Evolutionary conservation across 2,329 filamentous ascomycete genomes (phyloP).

Genomic region (Pyrenochaeta sp.): DNA sequence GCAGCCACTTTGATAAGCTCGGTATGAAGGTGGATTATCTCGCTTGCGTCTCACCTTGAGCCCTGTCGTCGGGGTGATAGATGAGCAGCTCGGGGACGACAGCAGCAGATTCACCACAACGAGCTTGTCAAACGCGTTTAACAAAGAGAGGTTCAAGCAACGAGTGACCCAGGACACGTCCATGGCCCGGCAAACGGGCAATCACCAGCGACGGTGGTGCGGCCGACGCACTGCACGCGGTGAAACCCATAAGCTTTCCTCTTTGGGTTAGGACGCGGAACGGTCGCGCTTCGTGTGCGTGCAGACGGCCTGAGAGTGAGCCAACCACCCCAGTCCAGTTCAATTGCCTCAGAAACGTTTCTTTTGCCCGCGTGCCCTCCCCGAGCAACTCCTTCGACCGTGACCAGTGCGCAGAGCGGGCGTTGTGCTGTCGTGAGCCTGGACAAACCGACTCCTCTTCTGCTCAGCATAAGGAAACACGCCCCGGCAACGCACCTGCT

Average conservation of each 20-base stretch:
- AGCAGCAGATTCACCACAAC: too few relatives aligned
- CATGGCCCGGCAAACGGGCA: constrained; percentile 2
- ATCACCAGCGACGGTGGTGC: constrained; percentile 5
- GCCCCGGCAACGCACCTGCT: constrained; percentile 14
- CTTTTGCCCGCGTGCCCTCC: constrained; percentile 7
- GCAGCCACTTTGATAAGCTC: constrained; percentile 12
- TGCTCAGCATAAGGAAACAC: constrained; percentile 17
- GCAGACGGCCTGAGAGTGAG: constrained; percentile 19
- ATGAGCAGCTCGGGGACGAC: too few relatives aligned
- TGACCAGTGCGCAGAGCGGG: background rate
- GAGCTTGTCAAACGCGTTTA: background rate
- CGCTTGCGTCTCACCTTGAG: constrained; percentile 16
- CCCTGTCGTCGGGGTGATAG: constrained; percentile 10
- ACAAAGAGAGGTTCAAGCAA: background rate
- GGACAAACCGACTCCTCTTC: constrained; percentile 16
- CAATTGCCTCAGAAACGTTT: constrained; percentile 25
- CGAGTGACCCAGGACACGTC: constrained; percentile 6
- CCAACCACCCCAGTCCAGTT: constrained; percentile 18
- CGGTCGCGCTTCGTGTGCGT: constrained; percentile 23
- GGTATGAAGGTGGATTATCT: constrained; percentile 7
- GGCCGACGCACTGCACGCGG: constrained; percentile 10
- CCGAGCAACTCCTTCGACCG: constrained; percentile 6
- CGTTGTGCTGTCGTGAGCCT: constrained; percentile 4
- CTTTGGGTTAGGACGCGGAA: constrained; percentile 28
- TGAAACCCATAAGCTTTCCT: constrained; percentile 24